phyloP scores from a whole-genome alignment of 352 stramenopile genomes.

The Blastocystis sp. region DNA sequence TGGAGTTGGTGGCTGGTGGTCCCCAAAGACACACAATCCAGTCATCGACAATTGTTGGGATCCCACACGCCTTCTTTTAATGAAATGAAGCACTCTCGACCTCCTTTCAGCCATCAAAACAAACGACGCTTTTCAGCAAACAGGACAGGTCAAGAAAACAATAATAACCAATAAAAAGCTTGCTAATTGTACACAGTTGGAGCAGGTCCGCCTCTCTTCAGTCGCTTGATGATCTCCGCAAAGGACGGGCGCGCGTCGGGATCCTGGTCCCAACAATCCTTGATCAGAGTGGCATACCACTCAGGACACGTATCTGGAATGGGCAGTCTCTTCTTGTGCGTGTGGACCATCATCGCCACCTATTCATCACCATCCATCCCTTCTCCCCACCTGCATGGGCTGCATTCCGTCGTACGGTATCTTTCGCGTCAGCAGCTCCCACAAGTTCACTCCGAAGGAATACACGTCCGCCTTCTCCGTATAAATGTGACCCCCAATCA shows the following conservation, averaged over 20 bases:
- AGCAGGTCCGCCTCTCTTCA: conserved; percentile 74
- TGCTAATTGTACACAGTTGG: conserved; percentile 58
- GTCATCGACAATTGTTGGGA: not conserved
- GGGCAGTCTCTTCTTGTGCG: conserved; percentile 70
- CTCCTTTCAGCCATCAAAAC: too few species aligned
- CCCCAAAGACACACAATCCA: too few species aligned
- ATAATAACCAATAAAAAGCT: not conserved
- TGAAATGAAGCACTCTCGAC: too few species aligned
- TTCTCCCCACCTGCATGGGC: conserved; percentile 74
- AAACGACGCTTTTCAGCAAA: too few species aligned
- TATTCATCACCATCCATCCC: conserved; percentile 4
- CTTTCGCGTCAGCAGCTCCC: conserved; percentile 75
- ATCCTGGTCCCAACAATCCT: conserved; percentile 83
- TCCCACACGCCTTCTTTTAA: too few species aligned
- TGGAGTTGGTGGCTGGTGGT: too few species aligned
- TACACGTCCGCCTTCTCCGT: conserved; percentile 84
- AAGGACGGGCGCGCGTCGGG: conserved; percentile 82
- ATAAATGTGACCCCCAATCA: conserved; percentile 85
- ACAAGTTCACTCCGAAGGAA: conserved; percentile 77
- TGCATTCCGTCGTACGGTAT: conserved; percentile 76
- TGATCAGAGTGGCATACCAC: conserved; percentile 74
- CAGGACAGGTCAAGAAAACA: not conserved
- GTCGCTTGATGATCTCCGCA: conserved; percentile 81
- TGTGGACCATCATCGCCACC: conserved; percentile 74
- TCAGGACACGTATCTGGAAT: conserved; percentile 74